Conservation (phyloP, 371 early-diverging fungal species). For the Mucor irregularis region DNA sequence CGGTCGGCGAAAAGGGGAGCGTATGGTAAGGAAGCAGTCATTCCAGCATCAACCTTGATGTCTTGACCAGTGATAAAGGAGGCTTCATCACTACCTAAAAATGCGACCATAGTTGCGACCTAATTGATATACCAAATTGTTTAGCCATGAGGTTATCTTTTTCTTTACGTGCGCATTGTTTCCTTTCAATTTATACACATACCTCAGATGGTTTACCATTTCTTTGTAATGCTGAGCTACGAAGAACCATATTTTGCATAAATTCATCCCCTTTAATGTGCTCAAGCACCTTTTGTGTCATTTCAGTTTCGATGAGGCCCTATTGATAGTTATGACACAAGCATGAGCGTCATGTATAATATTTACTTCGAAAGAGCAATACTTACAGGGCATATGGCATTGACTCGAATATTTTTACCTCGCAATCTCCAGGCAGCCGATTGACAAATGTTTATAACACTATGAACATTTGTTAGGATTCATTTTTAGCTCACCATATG, state of each 20-base stretch:
- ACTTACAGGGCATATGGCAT: constrained; percentile 57
- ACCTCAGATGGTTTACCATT: constrained; percentile 28
- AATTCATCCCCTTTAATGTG: neutral
- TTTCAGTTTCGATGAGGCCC: constrained; percentile 58
- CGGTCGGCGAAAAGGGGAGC: constrained; percentile 12
- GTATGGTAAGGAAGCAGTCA: constrained; percentile 38
- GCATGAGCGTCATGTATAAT: neutral
- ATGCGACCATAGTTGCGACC: constrained; percentile 47
- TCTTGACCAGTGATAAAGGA: constrained; percentile 54
- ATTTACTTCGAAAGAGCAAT: neutral
- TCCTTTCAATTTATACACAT: constrained; percentile 15
- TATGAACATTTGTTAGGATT: constrained; percentile 6
- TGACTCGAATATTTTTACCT: constrained; percentile 52
- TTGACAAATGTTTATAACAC: constrained; percentile 55
- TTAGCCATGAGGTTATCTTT: too few species aligned
- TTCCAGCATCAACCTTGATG: constrained; percentile 51
- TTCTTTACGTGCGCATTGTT: neutral
- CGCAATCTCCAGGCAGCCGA: constrained; percentile 41
- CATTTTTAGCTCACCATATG: neutral
- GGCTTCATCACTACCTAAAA: constrained; percentile 51
- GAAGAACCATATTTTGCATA: neutral
- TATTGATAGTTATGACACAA: neutral
- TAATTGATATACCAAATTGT: neutral
- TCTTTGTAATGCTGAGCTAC: neutral
- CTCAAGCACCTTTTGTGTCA: constrained; percentile 31